Evolutionary conservation across 2,329 filamentous ascomycete species (phyloP).

Genomic region (Leptodontidium sp.): DNA sequence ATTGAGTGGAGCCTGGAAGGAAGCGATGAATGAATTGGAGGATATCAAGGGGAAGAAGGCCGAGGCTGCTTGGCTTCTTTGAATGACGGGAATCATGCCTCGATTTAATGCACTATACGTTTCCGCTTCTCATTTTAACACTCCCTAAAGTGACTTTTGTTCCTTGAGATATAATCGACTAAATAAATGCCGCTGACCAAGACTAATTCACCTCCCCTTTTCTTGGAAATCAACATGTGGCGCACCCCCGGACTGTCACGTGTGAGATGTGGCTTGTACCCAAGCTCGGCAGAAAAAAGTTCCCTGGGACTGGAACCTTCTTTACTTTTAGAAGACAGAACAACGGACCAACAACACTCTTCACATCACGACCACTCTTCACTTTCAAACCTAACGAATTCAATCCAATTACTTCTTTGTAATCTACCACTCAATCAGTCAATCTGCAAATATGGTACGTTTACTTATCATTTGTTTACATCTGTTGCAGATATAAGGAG

Average conservation of each 20-base stretch:
- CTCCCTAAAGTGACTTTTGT: no score
- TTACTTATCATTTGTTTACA: background rate
- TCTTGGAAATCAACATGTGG: constrained; percentile 9
- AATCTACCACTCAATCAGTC: background rate
- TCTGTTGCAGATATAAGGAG: background rate
- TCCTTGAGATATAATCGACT: no score
- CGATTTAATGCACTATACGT: constrained; percentile 14
- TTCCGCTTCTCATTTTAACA: background rate
- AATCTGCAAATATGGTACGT: constrained; percentile 40
- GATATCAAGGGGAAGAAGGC: background rate
- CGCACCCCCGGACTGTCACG: background rate
- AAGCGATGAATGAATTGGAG: constrained; percentile 6
- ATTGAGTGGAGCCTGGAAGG: background rate
- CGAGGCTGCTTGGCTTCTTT: background rate
- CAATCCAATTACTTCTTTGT: constrained; percentile 15
- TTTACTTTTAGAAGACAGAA: constrained; percentile 1
- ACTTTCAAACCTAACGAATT: background rate
- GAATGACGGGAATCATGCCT: constrained; percentile 14
- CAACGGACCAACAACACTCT: constrained; percentile 6
- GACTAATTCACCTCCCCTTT: background rate
- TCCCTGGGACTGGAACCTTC: constrained; percentile 20
- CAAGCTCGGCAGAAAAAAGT: constrained; percentile 27
- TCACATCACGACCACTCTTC: constrained; percentile 5
- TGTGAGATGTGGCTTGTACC: constrained; percentile 9
- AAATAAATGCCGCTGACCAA: background rate